phyloP scores from a whole-genome alignment of 495 filamentous ascomycete species.

The Penicillium chermesinum region DNA sequence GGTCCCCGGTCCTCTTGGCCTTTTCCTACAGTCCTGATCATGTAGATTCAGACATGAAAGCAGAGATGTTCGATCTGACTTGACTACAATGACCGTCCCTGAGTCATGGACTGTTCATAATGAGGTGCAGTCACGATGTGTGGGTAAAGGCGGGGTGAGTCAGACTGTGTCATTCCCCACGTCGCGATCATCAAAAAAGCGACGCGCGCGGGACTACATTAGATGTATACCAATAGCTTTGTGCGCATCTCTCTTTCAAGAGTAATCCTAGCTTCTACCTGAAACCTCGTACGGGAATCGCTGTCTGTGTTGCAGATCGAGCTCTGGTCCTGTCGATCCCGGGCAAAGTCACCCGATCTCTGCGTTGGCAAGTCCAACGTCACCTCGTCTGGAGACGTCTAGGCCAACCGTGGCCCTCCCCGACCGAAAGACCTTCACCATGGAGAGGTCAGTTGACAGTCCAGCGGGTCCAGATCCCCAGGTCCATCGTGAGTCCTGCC shows the following conservation, averaged over 20 bases:
- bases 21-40: no score
- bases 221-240: not conserved
- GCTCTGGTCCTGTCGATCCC: constrained; percentile 29
- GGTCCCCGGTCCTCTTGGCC: no score
- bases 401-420: constrained; percentile 2
- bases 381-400: constrained; percentile 10
- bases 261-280: no score
- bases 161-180: not conserved
- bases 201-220: not conserved
- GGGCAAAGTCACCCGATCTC: constrained; percentile 37
- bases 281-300: no score
- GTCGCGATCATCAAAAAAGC: not conserved
- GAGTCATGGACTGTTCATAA: not conserved
- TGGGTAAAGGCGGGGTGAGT: not conserved
- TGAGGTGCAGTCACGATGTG: not conserved
- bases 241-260: not conserved
- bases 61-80: no score
- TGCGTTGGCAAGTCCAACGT: constrained; percentile 37
- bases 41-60: no score
- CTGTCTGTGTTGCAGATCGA: constrained; percentile 19
- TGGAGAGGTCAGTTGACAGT: constrained; percentile 25
- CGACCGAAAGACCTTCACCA: constrained; percentile 8
- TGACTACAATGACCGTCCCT: not conserved
- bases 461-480: constrained; percentile 22
- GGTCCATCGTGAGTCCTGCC: constrained; percentile 15